Base-by-base conservation (phyloP, 805 yeast genomes). In the Ogataea pignaliae region DNA sequence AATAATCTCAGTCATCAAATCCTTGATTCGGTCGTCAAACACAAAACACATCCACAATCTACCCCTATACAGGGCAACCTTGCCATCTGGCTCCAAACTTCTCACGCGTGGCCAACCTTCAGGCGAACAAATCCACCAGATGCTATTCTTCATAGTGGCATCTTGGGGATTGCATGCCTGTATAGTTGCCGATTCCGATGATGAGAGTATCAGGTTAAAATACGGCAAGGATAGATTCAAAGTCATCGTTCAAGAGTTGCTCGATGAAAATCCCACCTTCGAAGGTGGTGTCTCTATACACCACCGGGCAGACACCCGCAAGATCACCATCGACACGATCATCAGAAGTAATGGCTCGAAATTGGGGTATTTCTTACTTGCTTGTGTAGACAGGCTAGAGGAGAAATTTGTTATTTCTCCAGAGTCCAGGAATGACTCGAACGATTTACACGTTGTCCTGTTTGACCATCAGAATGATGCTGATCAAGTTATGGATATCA, bases 111-210 rank as follows among this genome's bases (percentile, higher is more conserved):
- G 32, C 61, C 56, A 54, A 31, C 36, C 34, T 6, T 45, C 44
- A 8, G 40, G 57, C 3, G 40, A 44, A 1, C 38, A 41, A 14
- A n/a, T 30, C 14, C 5, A 30, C 3, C 9, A 30, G 14, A 4
- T 65, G 8, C 53, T 57, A 41, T 70, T 81, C 56, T 46, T 76
- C 14, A 87, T 87, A 2, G 95, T 89, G 10, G 71, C 79, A 0
- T 85, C 96, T 0, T 81, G 95, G 87, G 95, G 84, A 0, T 77
- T 88, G 50, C 97, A 90, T 63, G 88, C 97, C 2, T 78, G 89
- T 3, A 63, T 90, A 40, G 89, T 90, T 2, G 90, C 90, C 29
- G 84, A 84, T 44, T 79, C 90, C 41, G 91, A 88, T 51, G 71
- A 81, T 0, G 80, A 83, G 0, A 84, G 83, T 52, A 65, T 84